Conservation (phyloP, 306 rosid genomes). For the Medicago ruthenica region DNA sequence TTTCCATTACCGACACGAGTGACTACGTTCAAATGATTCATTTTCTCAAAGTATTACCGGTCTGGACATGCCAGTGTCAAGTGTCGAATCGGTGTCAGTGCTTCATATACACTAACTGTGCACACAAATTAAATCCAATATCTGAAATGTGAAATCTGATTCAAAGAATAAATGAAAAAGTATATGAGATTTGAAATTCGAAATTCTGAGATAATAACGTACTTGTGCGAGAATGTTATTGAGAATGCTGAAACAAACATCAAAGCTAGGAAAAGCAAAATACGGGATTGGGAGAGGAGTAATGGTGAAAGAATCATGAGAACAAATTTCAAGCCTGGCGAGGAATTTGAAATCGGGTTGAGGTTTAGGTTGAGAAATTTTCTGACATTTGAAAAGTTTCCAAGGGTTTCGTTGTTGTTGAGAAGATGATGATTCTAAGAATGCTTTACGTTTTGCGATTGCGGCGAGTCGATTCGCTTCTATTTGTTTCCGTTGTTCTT, state of each 20-base stretch:
- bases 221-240: conserved; percentile 56
- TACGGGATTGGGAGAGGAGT: conserved; percentile 54
- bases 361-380: conserved; percentile 45
- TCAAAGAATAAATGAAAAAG: no score
- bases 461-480: conserved; percentile 85
- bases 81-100: no score
- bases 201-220: not conserved
- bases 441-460: conserved; percentile 74
- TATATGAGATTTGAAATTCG: no score
- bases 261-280: conserved; percentile 55
- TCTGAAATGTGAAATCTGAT: not conserved
- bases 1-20: no score
- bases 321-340: conserved; percentile 77
- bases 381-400: conserved; percentile 79
- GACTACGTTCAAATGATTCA: no score
- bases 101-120: not conserved
- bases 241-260: conserved; percentile 52
- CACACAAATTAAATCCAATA: not conserved
- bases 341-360: conserved; percentile 48
- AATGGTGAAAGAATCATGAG: conserved; percentile 72
- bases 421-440: conserved; percentile 45
- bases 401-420: conserved; percentile 46
- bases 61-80: no score
- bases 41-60: no score
- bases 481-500: conserved; percentile 68